These are phyloP conservation scores for Bruguiera parviflora DNA, from an alignment of 345 rosid genomes.

Conservation along the genomic window DNA sequence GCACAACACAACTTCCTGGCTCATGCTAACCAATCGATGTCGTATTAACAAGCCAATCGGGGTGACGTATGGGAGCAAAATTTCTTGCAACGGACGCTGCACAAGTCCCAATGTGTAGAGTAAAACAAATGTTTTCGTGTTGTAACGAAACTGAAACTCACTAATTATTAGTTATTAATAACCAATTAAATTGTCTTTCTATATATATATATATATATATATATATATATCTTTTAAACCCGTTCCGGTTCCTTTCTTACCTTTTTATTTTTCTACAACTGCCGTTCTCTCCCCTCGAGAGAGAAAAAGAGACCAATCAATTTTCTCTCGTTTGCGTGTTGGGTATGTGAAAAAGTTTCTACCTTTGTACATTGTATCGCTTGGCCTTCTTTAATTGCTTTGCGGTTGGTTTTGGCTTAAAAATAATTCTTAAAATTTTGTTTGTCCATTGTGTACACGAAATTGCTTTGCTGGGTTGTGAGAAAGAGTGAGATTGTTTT, in stretches of 20 bases:
- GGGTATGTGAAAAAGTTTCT: conserved; percentile 30
- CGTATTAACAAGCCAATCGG: too few relatives aligned
- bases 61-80: too few relatives aligned
- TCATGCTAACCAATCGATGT: too few relatives aligned
- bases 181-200: too few relatives aligned
- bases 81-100: too few relatives aligned
- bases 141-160: conserved; percentile 21
- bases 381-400: background rate
- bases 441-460: background rate
- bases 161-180: too few relatives aligned
- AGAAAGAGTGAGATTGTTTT: background rate
- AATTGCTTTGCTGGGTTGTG: background rate
- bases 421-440: background rate
- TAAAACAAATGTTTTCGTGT: conserved; percentile 29
- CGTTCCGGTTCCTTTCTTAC: background rate
- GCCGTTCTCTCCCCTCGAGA: background rate
- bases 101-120: too few relatives aligned
- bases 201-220: too few relatives aligned
- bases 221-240: too few relatives aligned
- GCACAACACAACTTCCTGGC: too few relatives aligned
- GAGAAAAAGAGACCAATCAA: background rate
- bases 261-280: conserved; percentile 8
- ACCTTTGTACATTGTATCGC: background rate
- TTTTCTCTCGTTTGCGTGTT: conserved; percentile 21
- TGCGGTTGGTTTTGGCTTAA: background rate